These are phyloP conservation scores for Cutaneotrichosporon spelunceum DNA, from an alignment of 1,284 basidiomycete genomes.

Conservation along the genomic window DNA sequence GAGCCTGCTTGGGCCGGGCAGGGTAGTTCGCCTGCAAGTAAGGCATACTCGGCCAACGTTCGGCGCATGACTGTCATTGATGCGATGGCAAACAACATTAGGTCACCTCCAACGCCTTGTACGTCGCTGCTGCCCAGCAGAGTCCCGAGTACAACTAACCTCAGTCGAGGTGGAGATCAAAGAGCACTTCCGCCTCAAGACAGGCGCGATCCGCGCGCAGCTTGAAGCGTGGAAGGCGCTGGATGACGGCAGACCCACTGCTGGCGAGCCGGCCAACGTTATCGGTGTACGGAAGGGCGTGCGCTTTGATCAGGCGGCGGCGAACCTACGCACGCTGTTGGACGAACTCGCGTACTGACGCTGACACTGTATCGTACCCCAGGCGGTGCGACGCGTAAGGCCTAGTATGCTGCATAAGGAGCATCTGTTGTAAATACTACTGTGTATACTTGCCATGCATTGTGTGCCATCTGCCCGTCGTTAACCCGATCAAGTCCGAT, in stretches of 20 bases:
- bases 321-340: constrained; percentile 26
- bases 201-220: constrained; percentile 64
- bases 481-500: neutral
- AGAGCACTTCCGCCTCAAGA: constrained; percentile 85
- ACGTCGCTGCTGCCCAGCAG: constrained; percentile 11
- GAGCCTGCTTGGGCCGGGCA: constrained; percentile 79
- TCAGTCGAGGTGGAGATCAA: constrained; percentile 76
- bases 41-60: constrained; percentile 65
- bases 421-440: constrained; percentile 6
- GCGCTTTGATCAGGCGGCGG: constrained; percentile 28
- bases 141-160: constrained; percentile 45
- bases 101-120: constrained; percentile 61
- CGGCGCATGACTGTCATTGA: constrained; percentile 81
- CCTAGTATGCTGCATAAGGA: neutral
- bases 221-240: constrained; percentile 61
- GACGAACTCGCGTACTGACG: constrained; percentile 24
- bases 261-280: constrained; percentile 3
- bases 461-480: neutral
- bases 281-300: neutral
- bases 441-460: constrained; percentile 8
- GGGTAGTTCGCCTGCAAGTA: constrained; percentile 58
- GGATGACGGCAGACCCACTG: constrained; percentile 30
- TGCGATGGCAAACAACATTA: constrained; percentile 70
- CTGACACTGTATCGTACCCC: neutral
- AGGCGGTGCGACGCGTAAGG: neutral